Evolutionary conservation across 2,329 filamentous ascomycete species (phyloP), one percentile per base, ranked within the genome.

Genomic region (Xylariaceae sp.): DNA sequence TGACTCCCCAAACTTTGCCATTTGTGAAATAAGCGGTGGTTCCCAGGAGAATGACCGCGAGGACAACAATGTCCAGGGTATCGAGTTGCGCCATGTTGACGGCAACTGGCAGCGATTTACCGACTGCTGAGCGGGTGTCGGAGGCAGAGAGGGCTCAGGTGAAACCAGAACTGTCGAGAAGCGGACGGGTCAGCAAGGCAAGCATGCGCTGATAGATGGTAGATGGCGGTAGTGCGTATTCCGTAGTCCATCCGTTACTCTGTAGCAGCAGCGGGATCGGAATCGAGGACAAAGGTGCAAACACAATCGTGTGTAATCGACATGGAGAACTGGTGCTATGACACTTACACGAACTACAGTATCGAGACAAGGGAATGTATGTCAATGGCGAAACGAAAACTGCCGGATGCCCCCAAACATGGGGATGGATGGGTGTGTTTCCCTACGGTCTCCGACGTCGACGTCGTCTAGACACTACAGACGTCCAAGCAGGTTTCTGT

Each of bases 11-110:
- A 75, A 94, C 87, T 66, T 88, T 94, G 71, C 94, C 94, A 75
- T 99, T 99, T 67, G 94, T 97, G 78, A 99, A 96, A 78, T 97
- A 99, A 72, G 93, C 94, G 62, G 92, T 74, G 52, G 92, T 97
- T 67, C 91, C 94, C 60, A 95, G 74, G 58, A 97, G 83, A 69
- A 99, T 88, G 60, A 85, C 85, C 63, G 86, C 85, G 67, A 99
- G 89, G 81, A 99, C 94, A 70, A 96, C 76, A 69, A 97, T 82
- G 82, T 99, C 94, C 79, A 99, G 80, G 30, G 92, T 96, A 74
- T 99, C 94, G 73, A 99, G 86, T 82, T 96, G 89, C 68, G 93
- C 91, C 94, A 99, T 97, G 70, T 67, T 82, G 74, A 51, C 47
- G 18, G 47, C 37, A 17, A 10, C 54, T 57, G 44, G 42, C 17